Base-by-base conservation (phyloP, 441 rosid species). In the Arabidopsis hybrid region DNA sequence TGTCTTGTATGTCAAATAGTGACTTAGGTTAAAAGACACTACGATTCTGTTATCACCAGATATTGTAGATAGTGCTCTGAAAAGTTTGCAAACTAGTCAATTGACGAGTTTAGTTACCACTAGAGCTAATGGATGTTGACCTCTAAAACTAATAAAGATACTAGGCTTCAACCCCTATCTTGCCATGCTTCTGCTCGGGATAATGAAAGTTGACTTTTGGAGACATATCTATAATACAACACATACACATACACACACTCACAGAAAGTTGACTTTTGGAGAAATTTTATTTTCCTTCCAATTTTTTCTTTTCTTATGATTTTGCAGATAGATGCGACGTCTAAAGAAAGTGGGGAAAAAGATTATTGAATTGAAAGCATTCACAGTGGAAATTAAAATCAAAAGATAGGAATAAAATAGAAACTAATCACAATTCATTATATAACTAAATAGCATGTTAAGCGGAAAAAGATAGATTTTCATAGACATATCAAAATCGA, bases 181-280 rank as follows among this genome's bases (percentile, higher is more conserved):
- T 47, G 52, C 10, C 52, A 47, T 47, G 26, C 26, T 47, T 17
- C 52, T 47, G 26, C 21, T 47, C 52, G 16, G 21, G 21, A 46
- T 16, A 46, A 46, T 46, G 18, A 46, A 14, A 46, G 51, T 16
- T 47, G 51, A 47, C 51, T 14, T 46, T 14, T 46, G 18, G 18
- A 46, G 17, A 46, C 51, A 21, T 47, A 14, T 47, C 21, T 14
- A 14, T 12, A 42, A 7, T 42, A 42, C 14, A 12, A 42, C 46
- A 42, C 42, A 38, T 38, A 42, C 46, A 42, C 42, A 38, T 38
- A 38, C 42, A 42, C 46, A 42, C 14, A 42, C 46, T 42, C 46
- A 42, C n/a, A 42, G 46, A 42, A 45, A 45, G 50, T 45, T 45
- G 50, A 45, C 50, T n/a, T n/a, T 45, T 45, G 18, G 50, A 45